Conservation (phyloP, 2,329 filamentous ascomycete genomes). For the Elsinoe fawcettii region DNA sequence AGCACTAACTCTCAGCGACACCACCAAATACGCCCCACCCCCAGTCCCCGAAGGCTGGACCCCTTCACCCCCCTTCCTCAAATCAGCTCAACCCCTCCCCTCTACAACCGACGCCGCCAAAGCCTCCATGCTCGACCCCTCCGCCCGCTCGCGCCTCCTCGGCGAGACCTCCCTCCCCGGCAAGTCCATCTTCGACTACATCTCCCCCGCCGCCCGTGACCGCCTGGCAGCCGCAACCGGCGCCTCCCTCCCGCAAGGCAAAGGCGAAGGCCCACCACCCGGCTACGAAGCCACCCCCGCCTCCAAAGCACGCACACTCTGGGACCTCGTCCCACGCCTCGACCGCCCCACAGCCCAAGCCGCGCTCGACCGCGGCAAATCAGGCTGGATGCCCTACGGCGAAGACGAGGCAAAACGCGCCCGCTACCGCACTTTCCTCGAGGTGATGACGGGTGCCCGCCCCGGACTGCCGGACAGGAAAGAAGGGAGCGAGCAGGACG, state of each 20-base stretch:
- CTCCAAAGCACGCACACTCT: slow-evolving; percentile 51
- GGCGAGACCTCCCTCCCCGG: slow-evolving; percentile 76
- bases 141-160: slow-evolving; percentile 67
- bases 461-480: slow-evolving; percentile 51
- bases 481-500: slow-evolving; percentile 50
- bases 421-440: slow-evolving; percentile 77
- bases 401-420: slow-evolving; percentile 70
- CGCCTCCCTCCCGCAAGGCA: slow-evolving; percentile 65
- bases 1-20: slow-evolving; percentile 35
- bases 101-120: slow-evolving; percentile 66
- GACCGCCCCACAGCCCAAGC: slow-evolving; percentile 37
- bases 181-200: slow-evolving; percentile 92
- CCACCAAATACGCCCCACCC: slow-evolving; percentile 54
- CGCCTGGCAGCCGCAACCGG: slow-evolving; percentile 69
- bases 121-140: slow-evolving; percentile 65
- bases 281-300: slow-evolving; percentile 57
- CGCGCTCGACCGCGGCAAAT: slow-evolving; percentile 42
- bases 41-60: slow-evolving; percentile 67
- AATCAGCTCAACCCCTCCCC: slow-evolving; percentile 16
- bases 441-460: slow-evolving; percentile 60
- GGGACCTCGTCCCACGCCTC: slow-evolving; percentile 40
- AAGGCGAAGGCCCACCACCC: slow-evolving; percentile 62
- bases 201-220: slow-evolving; percentile 69
- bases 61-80: slow-evolving; percentile 38
- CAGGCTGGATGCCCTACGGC: slow-evolving; percentile 72